Evolutionary conservation across 2,329 filamentous ascomycete genomes (phyloP).

Genomic region (Camptophora hylomeconis): DNA sequence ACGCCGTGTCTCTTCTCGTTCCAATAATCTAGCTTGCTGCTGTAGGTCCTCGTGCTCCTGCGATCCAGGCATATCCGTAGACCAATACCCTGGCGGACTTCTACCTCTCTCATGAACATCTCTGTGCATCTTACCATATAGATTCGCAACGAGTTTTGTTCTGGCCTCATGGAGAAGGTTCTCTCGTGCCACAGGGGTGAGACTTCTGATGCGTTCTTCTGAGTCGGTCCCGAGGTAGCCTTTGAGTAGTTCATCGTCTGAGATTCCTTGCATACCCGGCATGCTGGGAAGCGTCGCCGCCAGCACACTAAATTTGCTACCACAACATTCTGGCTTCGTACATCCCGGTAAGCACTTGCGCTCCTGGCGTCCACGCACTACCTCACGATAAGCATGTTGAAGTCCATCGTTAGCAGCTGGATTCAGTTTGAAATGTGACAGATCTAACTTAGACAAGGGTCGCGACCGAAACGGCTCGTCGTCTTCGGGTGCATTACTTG

Average conservation of each 20-base stretch:
- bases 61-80: conserved; percentile 75
- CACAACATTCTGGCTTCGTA: conserved; percentile 63
- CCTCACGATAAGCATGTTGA: conserved; percentile 62
- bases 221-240: conserved; percentile 16
- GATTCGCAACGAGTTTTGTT: conserved; percentile 58
- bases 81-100: conserved; percentile 83
- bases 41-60: conserved; percentile 61
- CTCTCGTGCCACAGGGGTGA: conserved; percentile 34
- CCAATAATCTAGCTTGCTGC: conserved; percentile 49
- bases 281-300: conserved; percentile 31
- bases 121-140: conserved; percentile 58
- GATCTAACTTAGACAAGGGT: conserved; percentile 42
- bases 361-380: conserved; percentile 56
- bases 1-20: conserved; percentile 53
- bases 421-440: conserved; percentile 74
- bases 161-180: conserved; percentile 64
- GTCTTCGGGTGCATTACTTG: conserved; percentile 10
- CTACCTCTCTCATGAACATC: conserved; percentile 56
- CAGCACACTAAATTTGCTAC: conserved; percentile 54
- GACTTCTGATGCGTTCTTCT: conserved; percentile 40
- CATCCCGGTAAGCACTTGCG: conserved; percentile 63
- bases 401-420: no score
- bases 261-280: conserved; percentile 8
- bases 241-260: conserved; percentile 25
- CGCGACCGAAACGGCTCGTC: conserved; percentile 43